Base-by-base conservation (phyloP, 1,284 basidiomycete genomes). In the Vanrija humicola region DNA sequence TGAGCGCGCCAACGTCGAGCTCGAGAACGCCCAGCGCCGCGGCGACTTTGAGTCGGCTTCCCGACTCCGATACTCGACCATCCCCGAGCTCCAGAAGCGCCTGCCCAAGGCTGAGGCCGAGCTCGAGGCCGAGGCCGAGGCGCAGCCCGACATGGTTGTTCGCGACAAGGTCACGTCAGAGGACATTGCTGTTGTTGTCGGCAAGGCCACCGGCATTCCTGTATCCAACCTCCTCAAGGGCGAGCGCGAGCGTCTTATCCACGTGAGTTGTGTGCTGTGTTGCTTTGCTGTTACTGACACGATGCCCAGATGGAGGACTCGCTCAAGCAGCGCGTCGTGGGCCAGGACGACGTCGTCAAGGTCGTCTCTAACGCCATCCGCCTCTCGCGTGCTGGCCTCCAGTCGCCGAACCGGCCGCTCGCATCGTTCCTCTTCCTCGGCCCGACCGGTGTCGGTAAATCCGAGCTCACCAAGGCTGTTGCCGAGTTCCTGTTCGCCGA, bases 371-470 rank as follows among this genome's bases (percentile, higher is more conserved):
- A 95, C 64, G 90, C 92, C 14, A 88, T 97, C 23, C 84, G 91
- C 10, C 87, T 96, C 48, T 94, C 90, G 26, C 84, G 93, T 45
- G 90, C 93, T 1, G 93, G 94, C 0, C 75, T 97, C 10, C 89
- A 94, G 71, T 84, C 87, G 0, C 87, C 89, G 1, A 89, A 87
- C 63, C 80, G 91, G 8, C 93, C 94, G 0, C 85, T 96, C 8
- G 90, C 92, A 2, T 91, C 88, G 0, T 94, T 96, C 83, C 78
- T 97, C 46, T 90, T 97, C 81, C 77, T 94, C 42, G 93, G 82
- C 15, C 88, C 90, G 0, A 95, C 92, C 0, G 93, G 73, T 51
- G 73, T 73, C 12, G 80, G 80, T 21, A 82, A 93, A 85, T 93
- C 90, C 0, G 91, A 95, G 69, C 80, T 95, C 7, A 87, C 86